A percentile compares a stretch with the other conserved stretches of the same genome.
Conservation (phyloP, 345 rosid genomes). For the Eucalyptus curtisii region DNA sequence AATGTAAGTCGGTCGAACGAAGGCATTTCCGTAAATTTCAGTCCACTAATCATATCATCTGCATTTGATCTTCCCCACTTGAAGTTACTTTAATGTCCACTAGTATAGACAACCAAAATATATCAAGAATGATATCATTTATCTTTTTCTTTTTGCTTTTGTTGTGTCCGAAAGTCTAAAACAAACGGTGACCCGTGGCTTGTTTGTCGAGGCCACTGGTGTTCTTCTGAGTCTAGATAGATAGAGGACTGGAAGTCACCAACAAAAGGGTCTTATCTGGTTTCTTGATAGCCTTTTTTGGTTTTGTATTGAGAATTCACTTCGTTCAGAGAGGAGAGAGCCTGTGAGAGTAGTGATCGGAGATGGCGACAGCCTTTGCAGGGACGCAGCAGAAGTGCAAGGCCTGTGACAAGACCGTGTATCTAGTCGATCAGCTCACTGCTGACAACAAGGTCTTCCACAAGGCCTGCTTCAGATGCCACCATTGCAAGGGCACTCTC, state of each 20-base stretch:
- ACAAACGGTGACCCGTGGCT: not conserved
- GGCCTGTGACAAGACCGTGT: constrained; percentile 43
- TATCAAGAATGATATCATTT: not conserved
- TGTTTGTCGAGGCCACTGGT: not conserved
- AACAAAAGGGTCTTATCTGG: not conserved
- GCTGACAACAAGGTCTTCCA: constrained; percentile 34
- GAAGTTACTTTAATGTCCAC: not conserved
- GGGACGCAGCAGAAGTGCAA: constrained; percentile 45
- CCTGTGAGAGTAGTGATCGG: not conserved
- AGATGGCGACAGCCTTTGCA: constrained; percentile 25
- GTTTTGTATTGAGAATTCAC: not conserved
- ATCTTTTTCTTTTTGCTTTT: not conserved
- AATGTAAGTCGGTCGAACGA: not conserved
- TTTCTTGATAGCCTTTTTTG: not conserved
- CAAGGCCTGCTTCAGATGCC: constrained; percentile 42
- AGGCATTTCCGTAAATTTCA: not conserved
- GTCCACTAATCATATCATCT: not conserved
- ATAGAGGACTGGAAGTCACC: not conserved
- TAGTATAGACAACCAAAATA: not conserved
- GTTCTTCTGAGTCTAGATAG: not conserved
- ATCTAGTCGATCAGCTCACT: constrained; percentile 34
- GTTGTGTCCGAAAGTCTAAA: not conserved
- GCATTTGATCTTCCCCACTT: not conserved
- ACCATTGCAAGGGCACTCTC: constrained; percentile 45
- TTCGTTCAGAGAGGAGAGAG: not conserved